phyloP scores from a whole-genome alignment of 352 stramenopile genomes.

The Globisporangium emineosum region DNA sequence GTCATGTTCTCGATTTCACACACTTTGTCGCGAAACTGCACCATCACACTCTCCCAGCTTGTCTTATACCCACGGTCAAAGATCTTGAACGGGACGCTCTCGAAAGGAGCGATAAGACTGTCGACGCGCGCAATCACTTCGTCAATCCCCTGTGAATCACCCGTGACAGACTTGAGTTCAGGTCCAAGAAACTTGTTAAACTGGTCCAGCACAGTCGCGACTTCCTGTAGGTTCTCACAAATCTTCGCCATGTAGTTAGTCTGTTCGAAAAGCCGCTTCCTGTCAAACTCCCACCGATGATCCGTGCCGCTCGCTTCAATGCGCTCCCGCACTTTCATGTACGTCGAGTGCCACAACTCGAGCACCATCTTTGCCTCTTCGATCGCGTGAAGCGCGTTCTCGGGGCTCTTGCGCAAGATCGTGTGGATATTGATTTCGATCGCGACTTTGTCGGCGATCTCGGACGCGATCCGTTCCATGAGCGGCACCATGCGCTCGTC shows the following conservation, averaged over 20 bases:
- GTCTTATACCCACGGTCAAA: slow-evolving; percentile 94
- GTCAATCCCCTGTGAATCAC: slow-evolving; percentile 92
- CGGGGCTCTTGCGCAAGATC: slow-evolving; percentile 81
- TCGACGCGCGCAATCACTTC: slow-evolving; percentile 91
- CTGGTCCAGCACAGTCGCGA: slow-evolving; percentile 91
- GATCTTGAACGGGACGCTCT: slow-evolving; percentile 90
- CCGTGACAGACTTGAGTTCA: slow-evolving; percentile 94
- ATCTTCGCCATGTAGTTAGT: slow-evolving; percentile 97
- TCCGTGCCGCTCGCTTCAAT: slow-evolving; percentile 94
- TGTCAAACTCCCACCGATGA: slow-evolving; percentile 95
- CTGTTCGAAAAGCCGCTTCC: slow-evolving; percentile 93
- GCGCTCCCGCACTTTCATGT: slow-evolving; percentile 92
- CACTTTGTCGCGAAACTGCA: slow-evolving; percentile 93
- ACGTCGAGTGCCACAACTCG: slow-evolving; percentile 92
- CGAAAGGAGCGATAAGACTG: slow-evolving; percentile 81
- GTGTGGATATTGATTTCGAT: slow-evolving; percentile 90
- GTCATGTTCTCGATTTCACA: slow-evolving; percentile 95
- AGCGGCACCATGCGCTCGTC: slow-evolving; percentile 95
- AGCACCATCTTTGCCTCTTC: slow-evolving; percentile 91
- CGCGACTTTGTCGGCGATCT: slow-evolving; percentile 93
- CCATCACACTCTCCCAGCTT: slow-evolving; percentile 93
- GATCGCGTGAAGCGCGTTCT: slow-evolving; percentile 79
- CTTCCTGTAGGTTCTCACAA: slow-evolving; percentile 92
- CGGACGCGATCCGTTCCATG: slow-evolving; percentile 93
- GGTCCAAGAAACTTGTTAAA: slow-evolving; percentile 96